Evolutionary conservation across 148 eudicot genomes (phyloP), one percentile per base, ranked within the genome.

Genomic region (Dysphania ambrosioides): DNA sequence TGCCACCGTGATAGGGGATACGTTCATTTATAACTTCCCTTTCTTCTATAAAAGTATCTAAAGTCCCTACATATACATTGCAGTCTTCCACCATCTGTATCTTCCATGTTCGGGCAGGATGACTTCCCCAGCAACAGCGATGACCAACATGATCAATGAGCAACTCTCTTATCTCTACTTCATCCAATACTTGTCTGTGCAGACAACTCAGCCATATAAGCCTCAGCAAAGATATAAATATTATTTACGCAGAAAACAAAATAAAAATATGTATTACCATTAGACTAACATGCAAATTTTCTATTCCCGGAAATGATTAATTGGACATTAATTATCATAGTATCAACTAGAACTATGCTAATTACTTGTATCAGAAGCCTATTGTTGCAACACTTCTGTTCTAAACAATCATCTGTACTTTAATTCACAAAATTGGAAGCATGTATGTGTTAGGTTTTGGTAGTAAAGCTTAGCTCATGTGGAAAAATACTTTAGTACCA

Each of bases 111-210:
- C 97, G 90, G 61, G 99, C 99, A 34, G 99, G 99, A 75, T 88
- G 92, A 79, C 97, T 96, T 74, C 97, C 99, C 99, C 99, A 96
- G 72, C 97, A 96, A 77, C 97, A 96, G 61, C 87, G 97, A 83
- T 96, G 99, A 57, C 99, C 97, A 63, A 96, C 94, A 78, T 90
- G 90, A 85, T 96, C 97, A 68, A 90, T 82, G 38, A 96, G 99
- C 77, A 96, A 72, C 78, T 96, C 99, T 73, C 97, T 85, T 75
- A 92, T 90, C 81, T 96, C 99, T 23, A 88, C 95, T 83, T 96
- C 97, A 79, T 90, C 97, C 78, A 96, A 74, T 63, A 81, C 80
- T 87, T 88, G 97, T 85, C 99, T 96, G 82, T 21, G 58, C 65
- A 66, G 44, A 31, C 34, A 80, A 47, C 26, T 40, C 42, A 47